Percentiles rank a stretch among this genome's conserved stretches.
Conservation (phyloP, 345 rosid genomes). For the Populus alba region DNA sequence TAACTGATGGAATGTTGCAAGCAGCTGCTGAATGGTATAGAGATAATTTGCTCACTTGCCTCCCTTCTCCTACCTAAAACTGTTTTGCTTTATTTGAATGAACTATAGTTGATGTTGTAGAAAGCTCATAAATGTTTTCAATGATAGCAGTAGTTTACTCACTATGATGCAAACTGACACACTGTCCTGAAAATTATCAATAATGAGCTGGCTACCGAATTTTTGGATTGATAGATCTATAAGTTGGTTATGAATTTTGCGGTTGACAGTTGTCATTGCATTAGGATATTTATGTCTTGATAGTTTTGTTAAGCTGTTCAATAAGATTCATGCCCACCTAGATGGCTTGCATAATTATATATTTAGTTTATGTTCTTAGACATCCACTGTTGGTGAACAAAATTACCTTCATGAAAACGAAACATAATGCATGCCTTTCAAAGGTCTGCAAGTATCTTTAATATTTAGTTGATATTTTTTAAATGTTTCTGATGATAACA, state of each 20-base stretch:
- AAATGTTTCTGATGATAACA: neutral
- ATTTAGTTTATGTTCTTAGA: neutral
- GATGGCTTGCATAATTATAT: neutral
- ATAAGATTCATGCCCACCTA: neutral
- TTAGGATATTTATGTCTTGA: neutral
- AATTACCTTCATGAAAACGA: neutral
- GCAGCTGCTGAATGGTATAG: constrained; percentile 91
- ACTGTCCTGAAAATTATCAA: neutral
- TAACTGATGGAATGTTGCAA: constrained; percentile 84
- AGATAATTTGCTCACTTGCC: neutral
- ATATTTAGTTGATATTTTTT: neutral
- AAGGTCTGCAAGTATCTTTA: neutral
- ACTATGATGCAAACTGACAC: neutral
- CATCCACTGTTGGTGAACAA: neutral
- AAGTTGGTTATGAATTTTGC: neutral
- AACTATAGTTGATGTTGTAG: neutral
- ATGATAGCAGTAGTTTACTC: neutral
- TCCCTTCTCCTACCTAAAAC: neutral
- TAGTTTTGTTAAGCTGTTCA: neutral
- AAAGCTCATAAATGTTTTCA: neutral
- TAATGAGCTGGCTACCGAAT: neutral
- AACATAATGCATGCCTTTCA: neutral
- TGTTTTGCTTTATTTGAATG: neutral
- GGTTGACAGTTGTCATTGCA: neutral
- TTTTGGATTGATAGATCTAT: neutral